These are phyloP conservation scores for Phytophthora megakarya DNA, from an alignment of 352 stramenopile species.

Conservation along the genomic window DNA sequence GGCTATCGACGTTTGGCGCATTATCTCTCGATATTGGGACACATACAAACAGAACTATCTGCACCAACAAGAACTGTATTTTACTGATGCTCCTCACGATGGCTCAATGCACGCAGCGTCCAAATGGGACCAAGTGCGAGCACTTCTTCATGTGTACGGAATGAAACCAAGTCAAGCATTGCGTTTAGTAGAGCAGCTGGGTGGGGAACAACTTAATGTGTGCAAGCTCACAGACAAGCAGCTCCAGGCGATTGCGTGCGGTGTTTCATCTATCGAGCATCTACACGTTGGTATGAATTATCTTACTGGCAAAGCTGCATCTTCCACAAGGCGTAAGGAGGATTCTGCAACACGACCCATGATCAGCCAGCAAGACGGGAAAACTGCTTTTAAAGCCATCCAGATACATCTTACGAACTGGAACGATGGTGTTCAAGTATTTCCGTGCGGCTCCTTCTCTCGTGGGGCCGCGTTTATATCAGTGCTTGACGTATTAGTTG, in stretches of 20 bases:
- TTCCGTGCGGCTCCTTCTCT: slow-evolving; percentile 73
- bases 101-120: slow-evolving; percentile 12
- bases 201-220: slow-evolving; percentile 1
- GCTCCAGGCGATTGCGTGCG: slow-evolving; percentile 26
- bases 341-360: slow-evolving; percentile 35
- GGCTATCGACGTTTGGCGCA: slow-evolving; percentile 54
- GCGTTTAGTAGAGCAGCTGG: slow-evolving; percentile 31
- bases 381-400: slow-evolving; percentile 67
- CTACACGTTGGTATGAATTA: slow-evolving; percentile 49
- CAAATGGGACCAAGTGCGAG: slow-evolving; percentile 42
- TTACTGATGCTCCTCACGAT: slow-evolving; percentile 35
- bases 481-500: slow-evolving; percentile 72
- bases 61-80: slow-evolving; percentile 70
- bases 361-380: slow-evolving; percentile 64
- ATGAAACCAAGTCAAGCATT: slow-evolving; percentile 49
- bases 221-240: slow-evolving; percentile 32
- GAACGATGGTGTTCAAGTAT: slow-evolving; percentile 56
- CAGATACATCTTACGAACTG: slow-evolving; percentile 65
- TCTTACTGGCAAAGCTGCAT: slow-evolving; percentile 12
- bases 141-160: slow-evolving; percentile 58
- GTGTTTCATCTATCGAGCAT: slow-evolving; percentile 30
- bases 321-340: not conserved
- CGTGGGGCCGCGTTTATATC: slow-evolving; percentile 72
- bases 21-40: slow-evolving; percentile 65
- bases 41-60: slow-evolving; percentile 66